phyloP scores from a whole-genome alignment of 306 rosid species.

The Cotoneaster glaucophyllus region DNA sequence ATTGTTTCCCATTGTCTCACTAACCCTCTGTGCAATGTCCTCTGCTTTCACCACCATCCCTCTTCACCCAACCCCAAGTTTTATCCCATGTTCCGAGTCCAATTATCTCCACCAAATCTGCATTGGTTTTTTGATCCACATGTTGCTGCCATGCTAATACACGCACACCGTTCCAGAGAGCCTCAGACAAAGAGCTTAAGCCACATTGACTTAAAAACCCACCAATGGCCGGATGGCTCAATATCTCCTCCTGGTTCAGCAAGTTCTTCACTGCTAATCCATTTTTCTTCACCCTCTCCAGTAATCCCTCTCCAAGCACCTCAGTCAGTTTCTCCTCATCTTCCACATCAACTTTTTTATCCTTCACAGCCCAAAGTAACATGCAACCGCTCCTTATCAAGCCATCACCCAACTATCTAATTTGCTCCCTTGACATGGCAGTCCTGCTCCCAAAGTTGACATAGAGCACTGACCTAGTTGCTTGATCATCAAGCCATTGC shows the following conservation, averaged over 20 bases:
- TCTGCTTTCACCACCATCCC: slow-evolving; percentile 9
- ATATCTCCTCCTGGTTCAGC: slow-evolving; percentile 16
- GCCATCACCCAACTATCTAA: too few species aligned
- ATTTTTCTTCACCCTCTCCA: slow-evolving; percentile 2
- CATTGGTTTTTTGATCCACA: slow-evolving; percentile 22
- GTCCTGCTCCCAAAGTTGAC: slow-evolving; percentile 28
- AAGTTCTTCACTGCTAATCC: slow-evolving; percentile 16
- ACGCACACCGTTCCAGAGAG: slow-evolving; percentile 17
- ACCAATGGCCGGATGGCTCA: slow-evolving; percentile 16
- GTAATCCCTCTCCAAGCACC: slow-evolving; percentile 3
- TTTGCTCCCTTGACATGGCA: slow-evolving; percentile 21
- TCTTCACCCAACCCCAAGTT: slow-evolving; percentile 18
- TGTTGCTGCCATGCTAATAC: slow-evolving; percentile 21
- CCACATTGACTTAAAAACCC: slow-evolving; percentile 20
- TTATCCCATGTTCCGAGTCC: slow-evolving; percentile 11
- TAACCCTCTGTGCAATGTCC: slow-evolving; percentile 4
- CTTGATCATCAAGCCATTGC: slow-evolving; percentile 25
- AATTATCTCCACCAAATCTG: slow-evolving; percentile 15
- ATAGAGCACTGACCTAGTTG: slow-evolving; percentile 10
- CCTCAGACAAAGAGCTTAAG: slow-evolving; percentile 18
- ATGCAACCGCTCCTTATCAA: too few species aligned
- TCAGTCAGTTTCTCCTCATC: not conserved
- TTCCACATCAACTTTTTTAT: slow-evolving; percentile 17
- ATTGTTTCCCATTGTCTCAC: slow-evolving; percentile 7
- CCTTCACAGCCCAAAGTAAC: too few species aligned